A percentile compares a stretch with the other conserved stretches of the same genome.
Conservation (phyloP, 495 filamentous ascomycete genomes). For the Penicillium robsamsonii region DNA sequence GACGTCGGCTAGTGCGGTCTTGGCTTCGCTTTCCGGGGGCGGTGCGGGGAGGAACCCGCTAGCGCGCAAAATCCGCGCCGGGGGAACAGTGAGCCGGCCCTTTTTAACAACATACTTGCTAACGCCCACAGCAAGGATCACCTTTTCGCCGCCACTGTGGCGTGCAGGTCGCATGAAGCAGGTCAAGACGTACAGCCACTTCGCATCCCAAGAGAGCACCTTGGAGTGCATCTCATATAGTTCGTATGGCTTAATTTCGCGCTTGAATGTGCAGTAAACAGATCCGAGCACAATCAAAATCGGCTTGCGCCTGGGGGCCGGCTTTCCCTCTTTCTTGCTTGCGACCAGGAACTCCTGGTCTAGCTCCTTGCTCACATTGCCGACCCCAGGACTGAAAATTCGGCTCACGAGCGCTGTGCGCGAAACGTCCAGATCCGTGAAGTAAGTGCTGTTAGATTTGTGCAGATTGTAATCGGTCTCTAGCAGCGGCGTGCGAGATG, state of each 20-base stretch:
- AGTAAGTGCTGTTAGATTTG: slow-evolving; percentile 75
- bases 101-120: slow-evolving; percentile 91
- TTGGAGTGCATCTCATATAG: slow-evolving; percentile 65
- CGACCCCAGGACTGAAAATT: slow-evolving; percentile 57
- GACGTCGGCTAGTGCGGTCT: slow-evolving; percentile 11
- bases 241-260: slow-evolving; percentile 66
- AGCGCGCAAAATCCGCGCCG: slow-evolving; percentile 69
- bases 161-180: slow-evolving; percentile 62
- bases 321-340: slow-evolving; percentile 41
- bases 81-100: slow-evolving; percentile 79
- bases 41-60: slow-evolving; percentile 58
- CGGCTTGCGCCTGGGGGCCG: slow-evolving; percentile 38
- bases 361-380: slow-evolving; percentile 46
- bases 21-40: slow-evolving; percentile 15
- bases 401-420: slow-evolving; percentile 61
- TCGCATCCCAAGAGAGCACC: slow-evolving; percentile 72
- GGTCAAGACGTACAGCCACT: slow-evolving; percentile 77
- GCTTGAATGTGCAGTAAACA: slow-evolving; percentile 63
- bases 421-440: slow-evolving; percentile 68
- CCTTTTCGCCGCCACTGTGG: slow-evolving; percentile 44
- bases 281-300: slow-evolving; percentile 61
- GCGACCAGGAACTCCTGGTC: slow-evolving; percentile 39
- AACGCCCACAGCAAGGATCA: slow-evolving; percentile 70
- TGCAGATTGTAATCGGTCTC: slow-evolving; percentile 70
- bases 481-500: slow-evolving; percentile 50